These are phyloP conservation scores for Dipteronia sinensis DNA, from an alignment of 345 rosid genomes.

Conservation along the genomic window DNA sequence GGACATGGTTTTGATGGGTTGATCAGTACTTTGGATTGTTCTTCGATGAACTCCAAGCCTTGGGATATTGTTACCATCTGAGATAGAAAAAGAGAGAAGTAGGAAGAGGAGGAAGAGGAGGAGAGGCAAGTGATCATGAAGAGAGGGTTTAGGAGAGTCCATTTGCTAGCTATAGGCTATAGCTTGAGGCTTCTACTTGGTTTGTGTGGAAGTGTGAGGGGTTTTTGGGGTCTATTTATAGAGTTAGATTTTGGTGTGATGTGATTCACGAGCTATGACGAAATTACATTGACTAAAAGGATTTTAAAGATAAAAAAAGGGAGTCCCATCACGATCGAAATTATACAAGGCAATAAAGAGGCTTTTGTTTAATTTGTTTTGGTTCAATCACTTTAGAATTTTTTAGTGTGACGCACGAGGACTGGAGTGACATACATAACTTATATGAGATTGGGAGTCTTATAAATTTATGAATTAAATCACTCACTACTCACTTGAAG, in stretches of 20 bases:
- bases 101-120: slow-evolving; percentile 3
- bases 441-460: too few species aligned
- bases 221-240: slow-evolving; percentile 4
- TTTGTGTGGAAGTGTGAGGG: neutral
- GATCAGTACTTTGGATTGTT: neutral
- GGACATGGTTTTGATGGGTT: slow-evolving; percentile 5
- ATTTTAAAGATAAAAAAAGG: neutral
- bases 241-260: neutral
- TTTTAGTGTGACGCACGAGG: neutral
- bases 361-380: slow-evolving; percentile 4
- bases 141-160: neutral
- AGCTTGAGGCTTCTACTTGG: neutral
- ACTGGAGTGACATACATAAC: neutral
- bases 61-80: slow-evolving; percentile 11
- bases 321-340: neutral
- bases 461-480: too few species aligned
- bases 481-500: neutral
- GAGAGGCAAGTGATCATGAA: neutral
- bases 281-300: neutral
- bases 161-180: neutral
- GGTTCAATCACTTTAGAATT: neutral
- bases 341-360: neutral
- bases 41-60: slow-evolving; percentile 24
- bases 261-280: neutral
- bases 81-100: neutral